Evolutionary conservation across 2,329 filamentous ascomycete species (phyloP).

Genomic region (Colletotrichum filicis): DNA sequence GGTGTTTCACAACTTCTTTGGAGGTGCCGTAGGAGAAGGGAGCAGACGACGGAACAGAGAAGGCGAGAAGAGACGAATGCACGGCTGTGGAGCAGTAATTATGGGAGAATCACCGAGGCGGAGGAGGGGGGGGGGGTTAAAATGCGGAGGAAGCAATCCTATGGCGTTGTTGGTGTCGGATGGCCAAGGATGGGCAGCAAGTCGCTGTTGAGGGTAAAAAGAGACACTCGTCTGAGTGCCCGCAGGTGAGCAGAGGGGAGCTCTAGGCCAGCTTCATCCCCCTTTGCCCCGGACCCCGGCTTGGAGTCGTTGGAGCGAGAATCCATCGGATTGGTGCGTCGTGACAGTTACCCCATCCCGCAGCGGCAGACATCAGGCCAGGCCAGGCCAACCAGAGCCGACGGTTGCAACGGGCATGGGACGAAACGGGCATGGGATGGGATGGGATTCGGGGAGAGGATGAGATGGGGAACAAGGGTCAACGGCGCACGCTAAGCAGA

Average conservation of each 20-base stretch:
- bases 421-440: conserved; percentile 32
- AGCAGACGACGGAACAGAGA: conserved; percentile 16
- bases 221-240: neutral
- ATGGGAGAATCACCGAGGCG: conserved; percentile 20
- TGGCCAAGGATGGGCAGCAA: neutral
- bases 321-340: conserved; percentile 5
- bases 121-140: neutral
- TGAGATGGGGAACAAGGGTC: conserved; percentile 12
- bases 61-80: conserved; percentile 12
- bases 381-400: conserved; percentile 27
- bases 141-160: conserved; percentile 28
- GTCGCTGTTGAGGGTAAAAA: neutral
- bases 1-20: conserved; percentile 14
- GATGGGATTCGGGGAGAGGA: conserved; percentile 7
- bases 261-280: conserved; percentile 7
- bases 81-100: conserved; percentile 35
- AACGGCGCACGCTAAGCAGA: conserved; percentile 16
- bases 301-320: neutral
- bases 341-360: conserved; percentile 13
- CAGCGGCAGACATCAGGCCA: conserved; percentile 8
- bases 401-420: conserved; percentile 28
- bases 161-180: conserved; percentile 10
- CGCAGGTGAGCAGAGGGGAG: neutral
- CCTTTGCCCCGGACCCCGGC: conserved; percentile 20
- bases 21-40: neutral